phyloP scores from a whole-genome alignment of 75 land plant species.

The Pseudotsuga menziesii region DNA sequence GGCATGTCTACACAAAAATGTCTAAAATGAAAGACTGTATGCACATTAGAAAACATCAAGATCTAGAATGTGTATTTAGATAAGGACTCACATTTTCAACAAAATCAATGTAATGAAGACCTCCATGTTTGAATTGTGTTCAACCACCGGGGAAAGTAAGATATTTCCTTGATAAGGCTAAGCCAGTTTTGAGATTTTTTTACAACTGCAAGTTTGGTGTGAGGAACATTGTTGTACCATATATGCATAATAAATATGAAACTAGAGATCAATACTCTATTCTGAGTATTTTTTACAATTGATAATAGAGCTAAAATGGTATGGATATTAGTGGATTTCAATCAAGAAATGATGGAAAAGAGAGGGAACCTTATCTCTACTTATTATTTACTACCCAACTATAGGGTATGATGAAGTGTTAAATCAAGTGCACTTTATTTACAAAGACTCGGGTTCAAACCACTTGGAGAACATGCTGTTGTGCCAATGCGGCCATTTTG shows the following conservation, averaged over 20 bases:
- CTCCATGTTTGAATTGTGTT: constrained; percentile 70
- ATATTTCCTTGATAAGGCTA: constrained; percentile 38
- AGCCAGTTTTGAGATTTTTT: constrained; percentile 72
- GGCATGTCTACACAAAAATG: background rate
- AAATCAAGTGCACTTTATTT: too few relatives aligned
- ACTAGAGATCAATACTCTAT: background rate
- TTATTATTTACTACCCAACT: too few relatives aligned
- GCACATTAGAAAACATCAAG: background rate
- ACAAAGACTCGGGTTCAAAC: too few relatives aligned
- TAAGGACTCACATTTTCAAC: constrained; percentile 36
- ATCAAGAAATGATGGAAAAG: background rate
- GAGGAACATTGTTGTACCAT: constrained; percentile 77
- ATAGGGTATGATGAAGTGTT: too few relatives aligned
- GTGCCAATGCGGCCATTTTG: too few relatives aligned
- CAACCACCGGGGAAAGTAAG: constrained; percentile 74
- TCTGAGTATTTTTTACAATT: background rate
- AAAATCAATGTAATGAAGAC: constrained; percentile 60
- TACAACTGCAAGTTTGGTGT: constrained; percentile 43
- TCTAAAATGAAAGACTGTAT: background rate
- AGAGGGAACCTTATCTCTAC: constrained; percentile 42
- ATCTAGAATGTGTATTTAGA: background rate
- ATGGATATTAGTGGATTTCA: too few relatives aligned
- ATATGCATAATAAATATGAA: constrained; percentile 30
- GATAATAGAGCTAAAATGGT: background rate
- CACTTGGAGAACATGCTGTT: too few relatives aligned